Percentiles rank a stretch among this genome's conserved stretches.
Conservation (phyloP, 306 rosid species). For the Argentina anserina region DNA sequence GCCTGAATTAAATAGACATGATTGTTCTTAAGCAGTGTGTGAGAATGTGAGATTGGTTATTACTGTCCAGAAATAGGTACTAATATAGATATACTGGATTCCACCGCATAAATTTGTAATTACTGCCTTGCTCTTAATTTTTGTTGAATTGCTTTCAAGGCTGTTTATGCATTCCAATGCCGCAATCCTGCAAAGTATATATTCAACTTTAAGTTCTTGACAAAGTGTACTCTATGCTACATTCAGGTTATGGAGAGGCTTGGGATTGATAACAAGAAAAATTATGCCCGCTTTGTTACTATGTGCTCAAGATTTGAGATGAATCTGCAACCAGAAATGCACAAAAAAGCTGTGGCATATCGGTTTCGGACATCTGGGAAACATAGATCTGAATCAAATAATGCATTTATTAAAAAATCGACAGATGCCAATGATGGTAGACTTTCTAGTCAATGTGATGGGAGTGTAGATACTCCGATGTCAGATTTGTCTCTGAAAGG, state of each 20-base stretch:
- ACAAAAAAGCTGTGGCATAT: constrained; percentile 45
- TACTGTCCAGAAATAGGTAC: background rate
- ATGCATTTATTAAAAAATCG: constrained; percentile 30
- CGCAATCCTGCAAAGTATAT: constrained; percentile 17
- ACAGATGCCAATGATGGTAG: constrained; percentile 31
- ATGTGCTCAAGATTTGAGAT: constrained; percentile 75
- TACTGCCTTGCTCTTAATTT: background rate
- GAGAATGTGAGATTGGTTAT: background rate
- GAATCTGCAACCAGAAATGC: constrained; percentile 64
- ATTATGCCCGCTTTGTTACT: constrained; percentile 51
- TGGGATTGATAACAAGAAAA: constrained; percentile 72
- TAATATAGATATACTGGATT: background rate
- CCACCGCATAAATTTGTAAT: background rate
- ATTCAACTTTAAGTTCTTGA: constrained; percentile 23
- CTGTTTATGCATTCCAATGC: constrained; percentile 14
- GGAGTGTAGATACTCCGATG: constrained; percentile 24
- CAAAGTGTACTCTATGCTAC: constrained; percentile 18
- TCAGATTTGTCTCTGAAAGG: constrained; percentile 28
- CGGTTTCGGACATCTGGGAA: constrained; percentile 74
- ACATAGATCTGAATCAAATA: constrained; percentile 49
- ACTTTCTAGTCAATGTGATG: constrained; percentile 27
- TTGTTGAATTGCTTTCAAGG: constrained; percentile 5
- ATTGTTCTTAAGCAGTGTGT: constrained; percentile 1
- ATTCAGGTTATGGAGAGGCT: constrained; percentile 68
- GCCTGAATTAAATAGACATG: background rate